These are phyloP conservation scores for Aspergillus persii DNA, from an alignment of 2,329 filamentous ascomycete species.

Conservation along the genomic window DNA sequence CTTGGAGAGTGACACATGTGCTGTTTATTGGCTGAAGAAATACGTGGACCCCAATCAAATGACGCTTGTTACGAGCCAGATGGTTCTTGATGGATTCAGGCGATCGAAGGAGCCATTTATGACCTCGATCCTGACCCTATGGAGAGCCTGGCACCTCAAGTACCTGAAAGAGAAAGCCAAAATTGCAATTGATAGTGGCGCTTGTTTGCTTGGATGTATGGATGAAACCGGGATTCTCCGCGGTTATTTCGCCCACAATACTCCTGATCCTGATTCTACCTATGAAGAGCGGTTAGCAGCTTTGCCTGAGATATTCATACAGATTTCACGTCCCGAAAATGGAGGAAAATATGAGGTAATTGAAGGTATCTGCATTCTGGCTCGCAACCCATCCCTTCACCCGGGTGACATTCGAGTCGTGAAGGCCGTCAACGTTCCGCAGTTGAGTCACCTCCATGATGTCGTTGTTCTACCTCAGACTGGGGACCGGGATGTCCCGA, in stretches of 20 bases:
- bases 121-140: slow-evolving; percentile 73
- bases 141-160: slow-evolving; percentile 87
- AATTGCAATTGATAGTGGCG: slow-evolving; percentile 76
- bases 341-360: slow-evolving; percentile 62
- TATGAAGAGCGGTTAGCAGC: slow-evolving; percentile 47
- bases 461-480: slow-evolving; percentile 83
- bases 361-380: slow-evolving; percentile 75
- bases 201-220: slow-evolving; percentile 82
- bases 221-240: slow-evolving; percentile 77
- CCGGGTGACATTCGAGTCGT: slow-evolving; percentile 90
- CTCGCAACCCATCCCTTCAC: slow-evolving; percentile 90
- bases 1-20: slow-evolving; percentile 63
- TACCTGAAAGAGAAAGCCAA: slow-evolving; percentile 89
- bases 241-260: slow-evolving; percentile 63
- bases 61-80: slow-evolving; percentile 69
- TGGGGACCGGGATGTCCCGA: slow-evolving; percentile 80
- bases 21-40: slow-evolving; percentile 66
- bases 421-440: slow-evolving; percentile 70
- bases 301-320: slow-evolving; percentile 85
- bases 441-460: slow-evolving; percentile 74
- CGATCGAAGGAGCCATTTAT: slow-evolving; percentile 73
- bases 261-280: slow-evolving; percentile 31
- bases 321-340: slow-evolving; percentile 63
- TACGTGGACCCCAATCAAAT: slow-evolving; percentile 84
- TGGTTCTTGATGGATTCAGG: slow-evolving; percentile 81